Base-by-base conservation (phyloP, 768 basidiomycete genomes). In the Xerocomus potaroensis region DNA sequence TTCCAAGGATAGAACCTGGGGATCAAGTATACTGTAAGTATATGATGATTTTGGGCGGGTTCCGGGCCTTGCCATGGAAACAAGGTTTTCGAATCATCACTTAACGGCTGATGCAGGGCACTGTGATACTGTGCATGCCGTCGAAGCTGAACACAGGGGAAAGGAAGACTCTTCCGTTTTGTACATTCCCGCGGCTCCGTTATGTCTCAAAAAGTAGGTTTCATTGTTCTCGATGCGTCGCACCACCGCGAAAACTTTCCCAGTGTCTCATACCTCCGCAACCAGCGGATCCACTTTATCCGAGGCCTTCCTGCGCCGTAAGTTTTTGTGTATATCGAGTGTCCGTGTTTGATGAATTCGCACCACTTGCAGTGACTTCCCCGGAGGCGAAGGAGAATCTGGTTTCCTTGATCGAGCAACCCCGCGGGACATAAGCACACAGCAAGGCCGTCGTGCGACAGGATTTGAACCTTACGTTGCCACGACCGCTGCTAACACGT, bases 1-100 rank as follows among this genome's bases (percentile, higher is more conserved):
- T 84, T 33, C 81, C 83, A 0, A 64, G 47, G 15, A 80, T 86
- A 2, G 65, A 77, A 34, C 81, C 83, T 3, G 83, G 83, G 0
- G 79, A 84, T 61, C 78, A 83, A 54, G 80, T 81, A 14, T 78
- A 78, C 45, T 80, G 78, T 79, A 65, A 61, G 31, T 16, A 22
- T n/a, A 34, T 22, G 3, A 18, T 12, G 26, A 5, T 6, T 27
- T n/a, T n/a, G n/a, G n/a, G n/a, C n/a, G n/a, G n/a, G n/a, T n/a
- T n/a, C n/a, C n/a, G n/a, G n/a, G n/a, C n/a, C n/a, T n/a, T n/a
- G n/a, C n/a, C n/a, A n/a, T n/a, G n/a, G n/a, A n/a, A n/a, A n/a
- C n/a, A n/a, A n/a, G n/a, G n/a, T n/a, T 27, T 10, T 27, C 26
- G 26, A 27, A 5, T 27, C 6, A 27, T 27, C 15, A 16, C n/a